These are phyloP conservation scores for Cladochytrium replicatum DNA, from an alignment of 192 early-diverging fungal genomes.

Conservation along the genomic window DNA sequence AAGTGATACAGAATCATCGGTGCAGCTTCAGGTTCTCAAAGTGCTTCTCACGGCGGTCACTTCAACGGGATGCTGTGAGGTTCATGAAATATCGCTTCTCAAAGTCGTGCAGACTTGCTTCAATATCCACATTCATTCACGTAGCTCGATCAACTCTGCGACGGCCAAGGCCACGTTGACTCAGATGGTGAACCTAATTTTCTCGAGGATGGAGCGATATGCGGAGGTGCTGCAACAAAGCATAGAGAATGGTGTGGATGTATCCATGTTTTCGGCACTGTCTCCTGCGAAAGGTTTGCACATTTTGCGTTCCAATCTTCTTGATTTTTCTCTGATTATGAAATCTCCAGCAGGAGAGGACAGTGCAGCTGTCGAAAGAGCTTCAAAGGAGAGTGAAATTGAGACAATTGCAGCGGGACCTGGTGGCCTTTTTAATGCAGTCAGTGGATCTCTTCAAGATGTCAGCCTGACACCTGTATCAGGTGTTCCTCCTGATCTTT, in stretches of 20 bases:
- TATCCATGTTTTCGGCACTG: conserved; percentile 6
- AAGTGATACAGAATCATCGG: conserved; percentile 36
- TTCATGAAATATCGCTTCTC: conserved; percentile 40
- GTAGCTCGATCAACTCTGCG: conserved; percentile 26
- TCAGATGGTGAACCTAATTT: conserved; percentile 48
- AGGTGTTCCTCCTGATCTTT: no score
- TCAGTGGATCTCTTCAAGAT: no score
- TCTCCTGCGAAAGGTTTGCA: no score
- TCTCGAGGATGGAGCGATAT: conserved; percentile 48
- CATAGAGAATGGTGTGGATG: conserved; percentile 19
- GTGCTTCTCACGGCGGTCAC: conserved; percentile 45
- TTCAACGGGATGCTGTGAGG: conserved; percentile 30
- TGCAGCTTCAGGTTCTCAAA: conserved; percentile 51
- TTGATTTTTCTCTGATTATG: no score
- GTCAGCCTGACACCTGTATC: no score
- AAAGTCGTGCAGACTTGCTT: conserved; percentile 42
- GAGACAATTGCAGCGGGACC: no score
- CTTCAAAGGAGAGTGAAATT: neutral
- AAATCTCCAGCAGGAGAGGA: neutral
- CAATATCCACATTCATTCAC: conserved; percentile 35
- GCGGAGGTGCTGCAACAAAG: conserved; percentile 26
- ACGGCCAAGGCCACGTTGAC: conserved; percentile 48
- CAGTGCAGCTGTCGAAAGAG: neutral
- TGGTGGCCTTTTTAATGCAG: no score
- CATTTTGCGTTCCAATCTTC: no score